Evolutionary conservation across 1,284 basidiomycete species (phyloP), one percentile per base, ranked within the genome.

Genomic region (Sparassis latifolia): DNA sequence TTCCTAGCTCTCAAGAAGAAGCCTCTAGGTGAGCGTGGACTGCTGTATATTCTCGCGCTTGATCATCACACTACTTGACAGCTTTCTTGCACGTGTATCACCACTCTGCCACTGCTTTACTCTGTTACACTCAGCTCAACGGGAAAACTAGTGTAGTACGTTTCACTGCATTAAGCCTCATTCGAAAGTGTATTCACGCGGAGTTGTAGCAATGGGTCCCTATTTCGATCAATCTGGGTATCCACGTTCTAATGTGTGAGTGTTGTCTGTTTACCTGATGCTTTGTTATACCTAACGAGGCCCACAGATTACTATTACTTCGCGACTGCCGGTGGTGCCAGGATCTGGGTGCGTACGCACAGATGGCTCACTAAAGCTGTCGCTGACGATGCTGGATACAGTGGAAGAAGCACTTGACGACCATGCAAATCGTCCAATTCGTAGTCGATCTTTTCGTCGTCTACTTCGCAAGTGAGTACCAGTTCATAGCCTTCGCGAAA

Each of bases 1-100:
- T 98, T 98, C 80, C 84, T 99, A 59, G 91, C 92, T n/a, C 74
- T 96, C 63, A 98, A 97, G 82, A 97, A 97, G 80, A 97, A 98
- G 73, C 92, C 92, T 31, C 78, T 98, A 49, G 88, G 92, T 94
- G 63, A 56, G 82, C 35, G 35, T 27, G 6, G 6, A 70, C 43
- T 45, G 47, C 45, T 45, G 28, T 46, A 9, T 7, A 9, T 28
- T 47, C 6, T 39, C 7, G 30, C 30, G 41, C 51, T 28, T 47
- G 40, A 31, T 48, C 42, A 38, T 30, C 27, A 33, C 33, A 33
- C 48, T 49, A 45, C 51, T 29, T 48, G 40, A 33, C 62, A 96
- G 90, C 90, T 53, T 98, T 98, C 76, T 75, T 99, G 57, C 96
- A 99, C 69, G 95, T 98, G 60, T 98, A 97, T 78, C 96, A 98